Evolutionary conservation across 371 early-diverging fungal genomes (phyloP).

Genomic region (Mortierella sp.): DNA sequence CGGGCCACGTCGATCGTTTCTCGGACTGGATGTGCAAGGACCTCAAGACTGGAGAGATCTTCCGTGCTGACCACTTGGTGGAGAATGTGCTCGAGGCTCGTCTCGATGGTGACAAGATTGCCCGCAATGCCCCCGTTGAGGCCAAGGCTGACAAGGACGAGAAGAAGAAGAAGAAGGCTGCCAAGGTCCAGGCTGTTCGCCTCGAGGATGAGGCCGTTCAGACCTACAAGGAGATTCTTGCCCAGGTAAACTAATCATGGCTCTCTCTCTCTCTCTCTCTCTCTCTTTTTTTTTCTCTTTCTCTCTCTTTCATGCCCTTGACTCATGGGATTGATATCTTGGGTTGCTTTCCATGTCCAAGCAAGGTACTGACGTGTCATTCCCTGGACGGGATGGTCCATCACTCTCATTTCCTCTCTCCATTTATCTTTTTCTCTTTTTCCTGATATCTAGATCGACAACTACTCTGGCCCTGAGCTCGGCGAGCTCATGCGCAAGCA

Average conservation of each 20-base stretch:
- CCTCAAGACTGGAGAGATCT: constrained; percentile 93
- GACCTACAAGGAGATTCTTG: constrained; percentile 87
- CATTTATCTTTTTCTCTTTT: neutral
- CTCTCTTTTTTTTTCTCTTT: neutral
- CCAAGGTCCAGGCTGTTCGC: constrained; percentile 72
- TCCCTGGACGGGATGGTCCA: neutral
- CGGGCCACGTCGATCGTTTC: constrained; percentile 99
- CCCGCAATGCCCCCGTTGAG: constrained; percentile 68
- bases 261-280: too few relatives aligned
- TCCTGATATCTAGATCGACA: constrained; percentile 80
- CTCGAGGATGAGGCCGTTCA: constrained; percentile 73
- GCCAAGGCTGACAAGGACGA: constrained; percentile 59
- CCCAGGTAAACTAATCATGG: constrained; percentile 66
- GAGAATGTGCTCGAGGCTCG: constrained; percentile 93
- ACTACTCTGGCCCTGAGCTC: constrained; percentile 90
- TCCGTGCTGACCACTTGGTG: constrained; percentile 99
- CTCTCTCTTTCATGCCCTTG: neutral
- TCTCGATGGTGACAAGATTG: constrained; percentile 83
- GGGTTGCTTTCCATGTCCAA: neutral
- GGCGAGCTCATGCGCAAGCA: constrained; percentile 88
- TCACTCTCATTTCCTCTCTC: too few relatives aligned
- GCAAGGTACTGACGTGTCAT: too few relatives aligned
- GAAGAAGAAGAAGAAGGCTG: constrained; percentile 81
- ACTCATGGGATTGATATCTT: neutral
- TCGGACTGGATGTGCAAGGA: constrained; percentile 99